Evolutionary conservation across 345 rosid genomes (phyloP).

Genomic region (Populus davidiana): DNA sequence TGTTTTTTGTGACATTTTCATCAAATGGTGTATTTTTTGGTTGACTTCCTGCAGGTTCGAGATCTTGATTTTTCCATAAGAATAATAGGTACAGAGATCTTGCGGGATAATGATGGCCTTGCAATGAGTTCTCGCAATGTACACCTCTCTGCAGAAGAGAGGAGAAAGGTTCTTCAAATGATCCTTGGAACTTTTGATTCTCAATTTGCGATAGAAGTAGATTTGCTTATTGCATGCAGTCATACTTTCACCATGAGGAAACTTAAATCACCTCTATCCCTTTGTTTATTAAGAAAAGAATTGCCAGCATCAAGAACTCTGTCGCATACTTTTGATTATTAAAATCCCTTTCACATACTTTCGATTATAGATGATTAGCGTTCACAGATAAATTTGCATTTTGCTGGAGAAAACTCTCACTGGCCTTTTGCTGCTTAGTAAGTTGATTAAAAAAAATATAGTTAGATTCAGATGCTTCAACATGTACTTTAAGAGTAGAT

Average conservation of each 20-base stretch:
- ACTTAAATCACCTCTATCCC: not conserved
- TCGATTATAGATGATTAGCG: too few relatives aligned
- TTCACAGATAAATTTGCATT: not conserved
- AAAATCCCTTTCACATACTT: not conserved
- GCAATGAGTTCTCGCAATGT: conserved; percentile 92
- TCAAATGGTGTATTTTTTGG: not conserved
- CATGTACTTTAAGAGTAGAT: not conserved
- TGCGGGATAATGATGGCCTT: conserved; percentile 73
- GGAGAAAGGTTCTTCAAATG: conserved; percentile 45
- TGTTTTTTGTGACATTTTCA: not conserved
- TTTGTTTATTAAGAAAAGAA: not conserved
- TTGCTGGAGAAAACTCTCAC: not conserved
- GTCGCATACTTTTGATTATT: not conserved
- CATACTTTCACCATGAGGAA: not conserved
- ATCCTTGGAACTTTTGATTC: not conserved
- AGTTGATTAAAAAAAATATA: not conserved
- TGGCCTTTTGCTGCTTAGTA: not conserved
- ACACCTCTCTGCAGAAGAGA: conserved; percentile 60
- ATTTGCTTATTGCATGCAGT: not conserved
- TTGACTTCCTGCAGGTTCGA: conserved; percentile 48
- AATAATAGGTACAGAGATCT: conserved; percentile 66
- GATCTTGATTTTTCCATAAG: conserved; percentile 76
- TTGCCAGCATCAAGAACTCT: not conserved
- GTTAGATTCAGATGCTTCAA: not conserved
- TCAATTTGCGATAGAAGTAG: not conserved